Evolutionary conservation across 768 basidiomycete genomes (phyloP), one percentile per base, ranked within the genome.

Genomic region (Mycena alexandri): DNA sequence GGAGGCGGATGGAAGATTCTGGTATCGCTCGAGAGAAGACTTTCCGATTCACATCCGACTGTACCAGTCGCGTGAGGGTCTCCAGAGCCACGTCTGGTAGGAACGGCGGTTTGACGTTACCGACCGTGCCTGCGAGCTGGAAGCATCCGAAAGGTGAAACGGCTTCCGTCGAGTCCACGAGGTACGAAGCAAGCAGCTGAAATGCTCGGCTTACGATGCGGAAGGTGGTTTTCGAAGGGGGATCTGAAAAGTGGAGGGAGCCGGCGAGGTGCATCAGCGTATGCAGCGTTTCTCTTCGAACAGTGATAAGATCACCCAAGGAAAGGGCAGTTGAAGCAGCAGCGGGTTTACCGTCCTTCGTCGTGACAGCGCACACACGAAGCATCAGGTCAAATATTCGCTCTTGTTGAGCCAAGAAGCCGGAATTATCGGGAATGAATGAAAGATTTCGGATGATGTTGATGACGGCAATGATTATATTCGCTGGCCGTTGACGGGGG

Each of bases 381-480:
- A 95, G 82, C 54, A 96, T 73, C 29, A 93, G 72, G 71, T 89
- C 86, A 41, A 94, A 77, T 14, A 93, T 76, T 55, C 89, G 83
- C 8, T 86, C 85, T 65, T 93, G 89, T 44, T 81, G 85, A 1
- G 90, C 86, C 73, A 97, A 82, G 73, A 87, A 89, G 48, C 82
- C 81, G 67, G 85, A 77, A 73, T 97, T 97, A 69, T 96, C 92
- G 9, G 79, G 80, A 63, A 90, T 82, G 67, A 89, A 81, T n/a
- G 93, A 89, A 71, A 98, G 83, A 80, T 97, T 98, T 51, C 95
- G 93, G 59, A 98, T 82, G 73, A 98, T 89, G 76, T 93, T 95
- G 50, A 90, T 78, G 58, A 92, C 83, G 19, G 89, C 81, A 33
- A 94, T 84, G 53, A 96, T 82, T 59, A 90, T 80, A 68, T 92